Evolutionary conservation across 2,329 filamentous ascomycete species (phyloP), one percentile per base, ranked within the genome.

Genomic region (Aureobasidium vineae): DNA sequence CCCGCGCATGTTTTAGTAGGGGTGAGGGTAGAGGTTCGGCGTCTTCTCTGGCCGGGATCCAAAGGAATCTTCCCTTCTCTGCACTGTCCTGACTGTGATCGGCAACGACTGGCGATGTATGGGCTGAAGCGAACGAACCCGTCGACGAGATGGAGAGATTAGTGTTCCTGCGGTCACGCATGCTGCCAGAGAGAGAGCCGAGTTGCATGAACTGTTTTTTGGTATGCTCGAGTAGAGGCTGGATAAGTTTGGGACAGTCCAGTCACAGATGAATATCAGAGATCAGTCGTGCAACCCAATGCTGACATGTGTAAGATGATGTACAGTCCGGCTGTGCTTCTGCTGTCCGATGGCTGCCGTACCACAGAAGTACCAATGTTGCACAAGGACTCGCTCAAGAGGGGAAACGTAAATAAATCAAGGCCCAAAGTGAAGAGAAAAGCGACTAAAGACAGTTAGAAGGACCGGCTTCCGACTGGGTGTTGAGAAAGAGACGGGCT

Each of bases 41-140:
- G 43, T 63, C 28, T 28, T 65, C 41, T 54, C 63, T 65, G n/a
- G 40, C 54, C 5, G 66, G 63, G 16, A 68, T 38, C 33, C 67
- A 63, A 4, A 70, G 85, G 5, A 85, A 85, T 43, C 84, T 83
- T 57, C 50, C 81, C 57, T 86, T 84, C 77, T 88, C 75, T 87
- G 73, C 87, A 84, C 73, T 86, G 85, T 68, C 87, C 83, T 16
- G 66, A 87, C 87, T 63, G 90, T 65, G 54, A 16, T 67, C 50
- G 31, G 47, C 36, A 16, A 54, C 54, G 82, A 16, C 86, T 87
- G 15, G 89, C 90, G 59, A 64, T 1, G 61, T 45, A 15, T 64
- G 47, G 26, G 47, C 47, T 92, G 83, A 69, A 86, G 85, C 2
- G 89, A 90, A 1, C 88, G 94, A 40, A 85, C 84, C 4, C 89